Evolutionary conservation across 2,329 filamentous ascomycete species (phyloP).

Genomic region (Aspergillus caelatus): DNA sequence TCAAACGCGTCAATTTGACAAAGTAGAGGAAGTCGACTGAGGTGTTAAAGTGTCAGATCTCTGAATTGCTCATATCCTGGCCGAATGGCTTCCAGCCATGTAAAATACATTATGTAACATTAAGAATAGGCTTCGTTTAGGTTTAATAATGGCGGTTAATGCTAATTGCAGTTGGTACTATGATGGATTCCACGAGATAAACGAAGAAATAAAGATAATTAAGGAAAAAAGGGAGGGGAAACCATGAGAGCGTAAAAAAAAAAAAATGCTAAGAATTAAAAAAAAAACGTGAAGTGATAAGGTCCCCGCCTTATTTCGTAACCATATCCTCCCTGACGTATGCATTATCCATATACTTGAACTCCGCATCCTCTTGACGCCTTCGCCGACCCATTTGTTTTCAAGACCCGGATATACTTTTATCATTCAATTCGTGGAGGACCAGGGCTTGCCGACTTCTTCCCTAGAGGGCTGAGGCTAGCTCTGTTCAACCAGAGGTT

Average conservation of each 20-base stretch:
- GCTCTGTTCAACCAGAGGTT: slow-evolving; percentile 12
- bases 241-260: not conserved
- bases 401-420: not conserved
- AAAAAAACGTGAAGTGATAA: not conserved
- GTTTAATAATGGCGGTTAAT: not conserved
- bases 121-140: not conserved
- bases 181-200: not conserved
- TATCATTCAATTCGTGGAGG: slow-evolving; percentile 27
- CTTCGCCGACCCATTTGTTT: slow-evolving; percentile 2
- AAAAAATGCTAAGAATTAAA: not conserved
- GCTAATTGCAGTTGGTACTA: not conserved
- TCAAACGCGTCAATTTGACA: not conserved
- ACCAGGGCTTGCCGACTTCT: slow-evolving; percentile 27
- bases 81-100: not conserved
- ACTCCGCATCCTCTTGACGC: slow-evolving; percentile 5
- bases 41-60: not conserved
- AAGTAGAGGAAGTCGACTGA: not conserved
- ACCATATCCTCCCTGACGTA: not conserved
- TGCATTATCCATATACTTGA: not conserved
- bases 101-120: not conserved
- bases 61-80: not conserved
- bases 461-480: slow-evolving; percentile 27
- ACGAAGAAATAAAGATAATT: not conserved
- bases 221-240: not conserved
- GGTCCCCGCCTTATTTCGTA: not conserved